Conservation (phyloP, 768 basidiomycete genomes). For the Antrodiella citrinella region DNA sequence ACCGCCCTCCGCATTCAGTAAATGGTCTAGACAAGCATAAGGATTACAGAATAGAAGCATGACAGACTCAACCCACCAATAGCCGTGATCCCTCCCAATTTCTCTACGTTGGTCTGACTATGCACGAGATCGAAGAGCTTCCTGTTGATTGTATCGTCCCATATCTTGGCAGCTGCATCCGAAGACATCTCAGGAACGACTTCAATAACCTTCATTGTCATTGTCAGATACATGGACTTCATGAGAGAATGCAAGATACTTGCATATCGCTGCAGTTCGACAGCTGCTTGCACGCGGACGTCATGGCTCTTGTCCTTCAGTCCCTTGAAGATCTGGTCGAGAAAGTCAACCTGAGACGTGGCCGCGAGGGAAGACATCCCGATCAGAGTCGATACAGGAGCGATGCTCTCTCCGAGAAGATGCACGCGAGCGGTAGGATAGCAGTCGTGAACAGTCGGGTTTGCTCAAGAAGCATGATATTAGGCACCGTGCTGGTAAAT, state of each 20-base stretch:
- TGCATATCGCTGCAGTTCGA: conserved; percentile 70
- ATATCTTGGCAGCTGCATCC: conserved; percentile 72
- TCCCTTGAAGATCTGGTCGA: conserved; percentile 59
- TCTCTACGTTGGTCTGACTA: conserved; percentile 68
- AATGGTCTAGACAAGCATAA: conserved; percentile 48
- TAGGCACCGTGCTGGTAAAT: too few species aligned
- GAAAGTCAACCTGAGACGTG: conserved; percentile 50
- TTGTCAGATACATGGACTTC: too few species aligned
- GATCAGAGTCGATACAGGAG: not conserved
- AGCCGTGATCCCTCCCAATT: conserved; percentile 79
- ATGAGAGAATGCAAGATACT: conserved; percentile 21
- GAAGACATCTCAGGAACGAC: conserved; percentile 75
- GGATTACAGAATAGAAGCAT: not conserved
- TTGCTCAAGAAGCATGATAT: too few species aligned
- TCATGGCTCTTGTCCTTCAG: conserved; percentile 61
- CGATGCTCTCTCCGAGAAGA: not conserved
- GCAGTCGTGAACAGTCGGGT: too few species aligned
- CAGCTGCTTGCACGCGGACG: conserved; percentile 56
- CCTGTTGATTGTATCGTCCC: conserved; percentile 80
- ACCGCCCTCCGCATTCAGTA: conserved; percentile 70
- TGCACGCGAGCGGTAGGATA: not conserved
- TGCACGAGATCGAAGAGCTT: conserved; percentile 78
- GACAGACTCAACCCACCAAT: conserved; percentile 52
- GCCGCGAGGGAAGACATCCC: conserved; percentile 62
- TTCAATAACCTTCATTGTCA: conserved; percentile 52